Percentiles rank a stretch among this genome's conserved stretches.
Evolutionary conservation across 345 rosid species (phyloP).

Genomic region (Cardamine resedifolia): DNA sequence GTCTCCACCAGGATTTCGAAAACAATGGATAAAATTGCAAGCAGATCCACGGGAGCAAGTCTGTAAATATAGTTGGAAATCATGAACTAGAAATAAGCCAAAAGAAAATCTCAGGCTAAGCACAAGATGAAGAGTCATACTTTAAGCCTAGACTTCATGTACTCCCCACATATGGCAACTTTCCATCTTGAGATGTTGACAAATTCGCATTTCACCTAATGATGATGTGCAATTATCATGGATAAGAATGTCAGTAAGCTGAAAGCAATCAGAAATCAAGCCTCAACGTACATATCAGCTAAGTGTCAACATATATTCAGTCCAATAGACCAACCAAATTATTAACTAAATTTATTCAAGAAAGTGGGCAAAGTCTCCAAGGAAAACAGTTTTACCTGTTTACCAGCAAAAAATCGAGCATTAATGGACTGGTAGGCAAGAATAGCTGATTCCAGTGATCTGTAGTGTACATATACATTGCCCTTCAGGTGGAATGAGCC

Average conservation of each 20-base stretch:
- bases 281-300: not conserved
- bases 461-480: slow-evolving; percentile 84
- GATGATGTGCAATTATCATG: slow-evolving; percentile 18
- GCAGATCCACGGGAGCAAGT: slow-evolving; percentile 88
- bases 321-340: not conserved
- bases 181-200: slow-evolving; percentile 84
- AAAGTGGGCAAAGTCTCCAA: not conserved
- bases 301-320: not conserved
- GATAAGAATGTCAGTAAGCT: slow-evolving; percentile 15
- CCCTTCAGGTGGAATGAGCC: slow-evolving; percentile 92
- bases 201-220: slow-evolving; percentile 83
- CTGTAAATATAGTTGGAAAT: slow-evolving; percentile 41
- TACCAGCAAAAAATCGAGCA: slow-evolving; percentile 96
- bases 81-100: slow-evolving; percentile 20
- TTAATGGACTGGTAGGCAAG: slow-evolving; percentile 63
- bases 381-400: slow-evolving; percentile 59
- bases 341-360: not conserved
- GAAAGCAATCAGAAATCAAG: slow-evolving; percentile 4
- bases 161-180: slow-evolving; percentile 97
- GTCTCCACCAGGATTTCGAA: slow-evolving; percentile 96
- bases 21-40: slow-evolving; percentile 97
- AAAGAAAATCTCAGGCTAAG: not conserved
- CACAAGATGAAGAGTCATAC: slow-evolving; percentile 40
- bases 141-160: slow-evolving; percentile 78
- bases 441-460: slow-evolving; percentile 74